Percentiles rank a stretch among this genome's conserved stretches.
These are phyloP conservation scores for Pharus latifolius DNA, from an alignment of 176 grass and related monocot species.

Conservation along the genomic window DNA sequence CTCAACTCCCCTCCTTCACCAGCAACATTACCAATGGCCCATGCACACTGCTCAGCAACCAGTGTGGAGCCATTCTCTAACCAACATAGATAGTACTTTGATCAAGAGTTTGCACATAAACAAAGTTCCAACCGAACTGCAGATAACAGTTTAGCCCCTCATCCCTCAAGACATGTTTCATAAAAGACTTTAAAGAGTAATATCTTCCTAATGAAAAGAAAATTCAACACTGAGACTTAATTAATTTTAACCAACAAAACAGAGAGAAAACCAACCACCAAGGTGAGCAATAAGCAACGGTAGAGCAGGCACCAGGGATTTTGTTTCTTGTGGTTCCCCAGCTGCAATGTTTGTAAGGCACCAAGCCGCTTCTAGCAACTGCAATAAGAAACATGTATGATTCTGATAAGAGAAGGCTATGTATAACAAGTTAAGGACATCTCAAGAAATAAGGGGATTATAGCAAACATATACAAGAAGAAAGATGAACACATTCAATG, in stretches of 20 bases:
- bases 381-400: constrained; percentile 24
- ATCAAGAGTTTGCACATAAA: constrained; percentile 9
- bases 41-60: constrained; percentile 89
- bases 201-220: neutral
- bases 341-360: constrained; percentile 95
- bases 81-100: constrained; percentile 36
- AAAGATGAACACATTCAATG: neutral
- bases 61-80: constrained; percentile 76
- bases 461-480: neutral
- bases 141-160: neutral
- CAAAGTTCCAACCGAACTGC: neutral
- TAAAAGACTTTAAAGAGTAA: neutral
- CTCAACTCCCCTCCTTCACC: constrained; percentile 88
- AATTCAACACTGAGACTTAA: neutral
- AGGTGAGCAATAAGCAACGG: constrained; percentile 92
- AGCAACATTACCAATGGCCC: constrained; percentile 93
- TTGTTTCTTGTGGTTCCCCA: constrained; percentile 82
- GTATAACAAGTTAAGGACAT: neutral
- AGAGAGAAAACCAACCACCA: constrained; percentile 59
- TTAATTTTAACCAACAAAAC: constrained; percentile 16
- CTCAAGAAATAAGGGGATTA: neutral
- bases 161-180: neutral
- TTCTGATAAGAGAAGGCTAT: constrained; percentile 9
- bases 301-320: constrained; percentile 61
- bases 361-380: constrained; percentile 96